Conservation (phyloP, 2,329 filamentous ascomycete species). For the Aspergillus sp. region DNA sequence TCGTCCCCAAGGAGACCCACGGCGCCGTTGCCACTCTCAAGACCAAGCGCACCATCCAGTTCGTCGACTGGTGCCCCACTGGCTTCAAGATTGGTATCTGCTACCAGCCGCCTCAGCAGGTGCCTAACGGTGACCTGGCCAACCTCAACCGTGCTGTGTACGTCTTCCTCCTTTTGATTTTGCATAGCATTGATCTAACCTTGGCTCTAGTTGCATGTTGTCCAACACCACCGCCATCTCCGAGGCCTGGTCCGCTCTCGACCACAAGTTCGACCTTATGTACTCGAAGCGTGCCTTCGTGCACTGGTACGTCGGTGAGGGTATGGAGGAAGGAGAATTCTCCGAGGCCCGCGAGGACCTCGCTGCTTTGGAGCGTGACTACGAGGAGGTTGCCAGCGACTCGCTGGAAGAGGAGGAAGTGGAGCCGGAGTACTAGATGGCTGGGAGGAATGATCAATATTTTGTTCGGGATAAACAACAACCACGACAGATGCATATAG, state of each 20-base stretch:
- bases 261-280: conserved; percentile 99
- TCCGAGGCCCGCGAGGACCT: conserved; percentile 97
- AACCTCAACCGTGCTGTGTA: conserved; percentile 98
- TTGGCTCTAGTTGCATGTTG: conserved; percentile 70
- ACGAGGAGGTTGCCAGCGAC: conserved; percentile 96
- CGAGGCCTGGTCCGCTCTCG: conserved; percentile 94
- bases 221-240: conserved; percentile 91
- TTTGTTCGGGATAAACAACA: conserved; percentile 6
- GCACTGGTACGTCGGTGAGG: conserved; percentile 99
- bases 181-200: too few species aligned
- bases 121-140: conserved; percentile 93
- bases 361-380: conserved; percentile 94
- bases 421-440: conserved; percentile 76
- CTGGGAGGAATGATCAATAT: conserved; percentile 6
- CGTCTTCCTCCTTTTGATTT: conserved; percentile 34
- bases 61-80: conserved; percentile 99
- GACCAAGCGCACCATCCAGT: conserved; percentile 98
- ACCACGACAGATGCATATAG: too few species aligned
- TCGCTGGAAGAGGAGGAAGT: conserved; percentile 76
- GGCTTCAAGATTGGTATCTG: conserved; percentile 99
- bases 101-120: conserved; percentile 94
- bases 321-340: conserved; percentile 99
- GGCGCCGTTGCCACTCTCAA: conserved; percentile 89
- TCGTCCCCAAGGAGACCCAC: conserved; percentile 93
- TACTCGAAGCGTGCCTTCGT: conserved; percentile 99